Conservation (phyloP, 495 filamentous ascomycete genomes). For the Xeromyces bisporus region DNA sequence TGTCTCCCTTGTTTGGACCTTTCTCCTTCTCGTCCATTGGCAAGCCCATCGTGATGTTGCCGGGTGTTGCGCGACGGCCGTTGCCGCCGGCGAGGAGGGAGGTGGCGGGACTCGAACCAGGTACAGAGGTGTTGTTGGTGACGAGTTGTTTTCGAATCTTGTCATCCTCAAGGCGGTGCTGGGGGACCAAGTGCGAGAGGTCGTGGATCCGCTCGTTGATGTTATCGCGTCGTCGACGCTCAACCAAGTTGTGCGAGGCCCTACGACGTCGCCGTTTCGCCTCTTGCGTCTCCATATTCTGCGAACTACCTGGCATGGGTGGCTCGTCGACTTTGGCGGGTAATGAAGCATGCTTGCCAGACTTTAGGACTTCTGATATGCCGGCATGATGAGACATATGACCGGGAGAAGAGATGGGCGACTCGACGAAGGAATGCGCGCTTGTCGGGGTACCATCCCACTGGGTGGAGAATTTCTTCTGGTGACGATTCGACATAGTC, state of each 20-base stretch:
- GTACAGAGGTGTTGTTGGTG: constrained; percentile 78
- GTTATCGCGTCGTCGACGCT: constrained; percentile 86
- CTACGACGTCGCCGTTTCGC: constrained; percentile 78
- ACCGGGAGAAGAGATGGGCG: constrained; percentile 57
- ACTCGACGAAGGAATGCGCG: constrained; percentile 61
- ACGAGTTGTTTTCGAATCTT: constrained; percentile 88
- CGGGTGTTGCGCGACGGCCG: constrained; percentile 64
- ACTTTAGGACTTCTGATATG: constrained; percentile 53
- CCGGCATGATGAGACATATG: constrained; percentile 40
- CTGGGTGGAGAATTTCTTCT: constrained; percentile 65
- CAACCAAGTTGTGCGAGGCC: constrained; percentile 92
- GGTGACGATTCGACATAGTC: constrained; percentile 45
- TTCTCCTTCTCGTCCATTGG: constrained; percentile 96
- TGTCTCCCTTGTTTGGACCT: constrained; percentile 96
- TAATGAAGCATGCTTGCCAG: constrained; percentile 51
- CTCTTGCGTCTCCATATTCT: constrained; percentile 61
- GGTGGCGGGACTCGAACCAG: constrained; percentile 59
- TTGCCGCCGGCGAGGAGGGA: constrained; percentile 73
- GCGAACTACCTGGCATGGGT: constrained; percentile 29
- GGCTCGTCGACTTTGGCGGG: constrained; percentile 46
- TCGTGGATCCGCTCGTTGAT: constrained; percentile 98
- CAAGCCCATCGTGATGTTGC: constrained; percentile 78
- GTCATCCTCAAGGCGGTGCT: constrained; percentile 88
- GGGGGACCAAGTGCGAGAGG: constrained; percentile 78
- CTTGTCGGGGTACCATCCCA: constrained; percentile 73